Evolutionary conservation across 495 filamentous ascomycete genomes (phyloP).

Genomic region (Xanthoparmelia taractica): DNA sequence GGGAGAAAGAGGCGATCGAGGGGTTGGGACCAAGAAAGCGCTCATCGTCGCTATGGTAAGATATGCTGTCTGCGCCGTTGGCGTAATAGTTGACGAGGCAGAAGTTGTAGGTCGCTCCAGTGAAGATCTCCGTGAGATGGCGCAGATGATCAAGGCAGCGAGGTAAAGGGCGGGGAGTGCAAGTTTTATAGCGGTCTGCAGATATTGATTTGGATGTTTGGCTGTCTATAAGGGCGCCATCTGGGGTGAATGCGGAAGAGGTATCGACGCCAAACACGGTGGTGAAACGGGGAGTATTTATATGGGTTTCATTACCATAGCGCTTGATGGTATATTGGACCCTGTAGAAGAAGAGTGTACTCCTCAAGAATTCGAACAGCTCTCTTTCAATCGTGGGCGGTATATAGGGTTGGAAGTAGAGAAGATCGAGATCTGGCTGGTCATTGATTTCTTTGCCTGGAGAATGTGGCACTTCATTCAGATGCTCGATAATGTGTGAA

Average conservation of each 20-base stretch:
- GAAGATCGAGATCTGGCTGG: constrained; percentile 55
- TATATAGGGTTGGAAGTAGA: constrained; percentile 63
- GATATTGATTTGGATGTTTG: constrained; percentile 35
- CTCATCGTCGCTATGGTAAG: constrained; percentile 71
- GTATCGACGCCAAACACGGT: constrained; percentile 67
- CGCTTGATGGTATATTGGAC: constrained; percentile 63
- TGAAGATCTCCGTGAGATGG: constrained; percentile 48
- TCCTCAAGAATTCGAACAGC: constrained; percentile 58
- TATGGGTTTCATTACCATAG: constrained; percentile 45
- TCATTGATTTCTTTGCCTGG: constrained; percentile 45
- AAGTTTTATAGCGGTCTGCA: constrained; percentile 41
- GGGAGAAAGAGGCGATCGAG: constrained; percentile 61
- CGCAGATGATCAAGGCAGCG: constrained; percentile 53
- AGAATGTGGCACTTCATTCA: constrained; percentile 34
- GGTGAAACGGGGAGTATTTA: constrained; percentile 62
- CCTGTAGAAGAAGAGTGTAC: constrained; percentile 61
- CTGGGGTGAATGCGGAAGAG: constrained; percentile 40
- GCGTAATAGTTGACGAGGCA: constrained; percentile 72
- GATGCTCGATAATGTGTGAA: constrained; percentile 31
- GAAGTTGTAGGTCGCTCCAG: constrained; percentile 61
- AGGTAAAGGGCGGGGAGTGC: constrained; percentile 53
- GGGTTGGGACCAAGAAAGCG: constrained; percentile 59
- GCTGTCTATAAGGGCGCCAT: constrained; percentile 42
- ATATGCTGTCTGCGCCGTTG: constrained; percentile 59
- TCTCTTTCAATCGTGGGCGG: constrained; percentile 41